Conservation (phyloP, 208 protist species). For the Phytomonas sp. region DNA sequence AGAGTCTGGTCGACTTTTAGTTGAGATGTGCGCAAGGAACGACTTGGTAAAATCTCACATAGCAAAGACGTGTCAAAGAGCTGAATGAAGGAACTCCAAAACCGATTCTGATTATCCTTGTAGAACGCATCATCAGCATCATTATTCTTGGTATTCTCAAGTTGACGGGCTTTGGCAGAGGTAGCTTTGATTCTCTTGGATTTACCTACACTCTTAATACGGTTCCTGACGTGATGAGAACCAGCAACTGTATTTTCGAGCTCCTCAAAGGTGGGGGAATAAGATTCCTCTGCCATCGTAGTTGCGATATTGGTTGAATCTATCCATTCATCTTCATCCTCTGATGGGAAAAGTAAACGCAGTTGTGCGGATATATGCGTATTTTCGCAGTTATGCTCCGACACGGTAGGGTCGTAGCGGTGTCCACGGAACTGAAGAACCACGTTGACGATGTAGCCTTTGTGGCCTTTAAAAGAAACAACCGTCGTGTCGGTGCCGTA, state of each 20-base stretch:
- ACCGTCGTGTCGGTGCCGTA: slow-evolving; percentile 21
- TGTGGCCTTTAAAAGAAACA: slow-evolving; percentile 23
- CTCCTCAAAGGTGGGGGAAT: not conserved
- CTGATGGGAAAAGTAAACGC: not conserved
- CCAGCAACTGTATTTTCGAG: not conserved
- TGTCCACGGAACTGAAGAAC: slow-evolving; percentile 36
- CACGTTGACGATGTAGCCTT: slow-evolving; percentile 24
- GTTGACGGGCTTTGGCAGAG: not conserved
- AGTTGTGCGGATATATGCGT: slow-evolving; percentile 36
- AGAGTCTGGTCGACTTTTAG: slow-evolving; percentile 15
- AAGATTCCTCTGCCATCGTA: not conserved
- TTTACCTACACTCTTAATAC: not conserved
- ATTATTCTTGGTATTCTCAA: not conserved
- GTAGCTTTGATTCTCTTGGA: not conserved
- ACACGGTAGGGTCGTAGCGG: slow-evolving; percentile 34
- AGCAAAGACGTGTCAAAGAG: slow-evolving; percentile 58
- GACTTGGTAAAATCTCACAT: slow-evolving; percentile 43
- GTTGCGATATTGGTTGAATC: not conserved
- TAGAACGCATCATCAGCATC: slow-evolving; percentile 3
- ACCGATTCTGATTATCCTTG: not conserved
- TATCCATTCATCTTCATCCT: not conserved
- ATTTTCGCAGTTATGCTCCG: slow-evolving; percentile 27
- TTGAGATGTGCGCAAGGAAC: slow-evolving; percentile 36
- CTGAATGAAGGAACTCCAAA: slow-evolving; percentile 47
- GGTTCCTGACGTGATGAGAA: not conserved